A percentile compares a stretch with the other conserved stretches of the same genome.
Evolutionary conservation across 441 rosid genomes (phyloP).

Genomic region (Cnidoscolus chayamansa): DNA sequence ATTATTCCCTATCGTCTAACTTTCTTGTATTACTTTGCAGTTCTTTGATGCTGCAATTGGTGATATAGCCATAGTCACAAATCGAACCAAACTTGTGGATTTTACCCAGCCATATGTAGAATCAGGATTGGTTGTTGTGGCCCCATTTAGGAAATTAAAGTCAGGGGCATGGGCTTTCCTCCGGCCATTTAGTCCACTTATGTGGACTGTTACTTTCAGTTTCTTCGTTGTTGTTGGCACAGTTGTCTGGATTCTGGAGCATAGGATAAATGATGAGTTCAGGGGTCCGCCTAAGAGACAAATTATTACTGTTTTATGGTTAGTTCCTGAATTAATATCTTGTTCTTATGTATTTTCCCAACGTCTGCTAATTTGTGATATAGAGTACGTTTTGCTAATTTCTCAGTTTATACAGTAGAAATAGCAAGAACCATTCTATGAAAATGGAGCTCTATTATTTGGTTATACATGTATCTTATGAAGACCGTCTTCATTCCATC

Average conservation of each 20-base stretch:
- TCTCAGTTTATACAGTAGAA: neutral
- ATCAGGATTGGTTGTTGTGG: conserved; percentile 85
- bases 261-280: conserved; percentile 83
- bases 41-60: conserved; percentile 80
- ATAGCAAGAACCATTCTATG: neutral
- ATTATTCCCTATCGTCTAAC: conserved; percentile 23
- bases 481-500: neutral
- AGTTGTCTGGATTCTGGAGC: conserved; percentile 92
- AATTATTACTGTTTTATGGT: conserved; percentile 76
- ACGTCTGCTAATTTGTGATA: neutral
- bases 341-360: neutral
- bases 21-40: conserved; percentile 37
- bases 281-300: conserved; percentile 84
- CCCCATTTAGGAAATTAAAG: conserved; percentile 61
- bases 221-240: conserved; percentile 66
- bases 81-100: conserved; percentile 76
- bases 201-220: conserved; percentile 69
- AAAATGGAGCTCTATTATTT: neutral
- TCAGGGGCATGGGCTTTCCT: conserved; percentile 91
- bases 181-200: conserved; percentile 55
- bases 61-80: conserved; percentile 78
- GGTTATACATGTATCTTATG: neutral
- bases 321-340: conserved; percentile 17
- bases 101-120: conserved; percentile 84
- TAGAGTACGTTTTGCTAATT: neutral